These are phyloP conservation scores for Isatis lusitanica DNA, from an alignment of 441 rosid species.

Conservation along the genomic window DNA sequence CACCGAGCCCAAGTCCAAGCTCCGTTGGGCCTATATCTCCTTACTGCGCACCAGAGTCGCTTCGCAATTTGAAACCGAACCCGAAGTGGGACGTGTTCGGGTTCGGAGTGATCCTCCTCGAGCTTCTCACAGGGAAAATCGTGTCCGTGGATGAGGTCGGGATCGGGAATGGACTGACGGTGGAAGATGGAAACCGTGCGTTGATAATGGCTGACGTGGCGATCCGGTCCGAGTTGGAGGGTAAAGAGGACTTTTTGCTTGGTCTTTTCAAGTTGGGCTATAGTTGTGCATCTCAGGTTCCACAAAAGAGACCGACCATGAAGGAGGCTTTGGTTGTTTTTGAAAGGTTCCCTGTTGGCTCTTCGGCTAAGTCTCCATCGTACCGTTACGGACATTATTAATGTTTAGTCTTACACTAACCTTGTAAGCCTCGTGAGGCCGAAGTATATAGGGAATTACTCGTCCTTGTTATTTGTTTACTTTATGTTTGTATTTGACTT, in stretches of 20 bases:
- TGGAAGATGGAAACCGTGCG: constrained; percentile 64
- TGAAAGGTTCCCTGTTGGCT: constrained; percentile 50
- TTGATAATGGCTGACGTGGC: constrained; percentile 64
- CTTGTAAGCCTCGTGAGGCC: neutral
- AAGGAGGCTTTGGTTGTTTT: constrained; percentile 70
- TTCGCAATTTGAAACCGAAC: constrained; percentile 72
- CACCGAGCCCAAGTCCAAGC: constrained; percentile 85
- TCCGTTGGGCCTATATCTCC: constrained; percentile 60
- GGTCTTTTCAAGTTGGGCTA: constrained; percentile 70
- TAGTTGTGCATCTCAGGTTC: constrained; percentile 73
- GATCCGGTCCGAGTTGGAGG: constrained; percentile 69
- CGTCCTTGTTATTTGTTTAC: neutral
- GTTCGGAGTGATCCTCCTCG: constrained; percentile 73
- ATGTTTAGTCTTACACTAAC: constrained; percentile 4
- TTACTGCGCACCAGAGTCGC: constrained; percentile 75
- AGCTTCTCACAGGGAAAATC: constrained; percentile 70
- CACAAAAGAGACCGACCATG: constrained; percentile 85
- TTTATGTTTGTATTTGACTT: neutral
- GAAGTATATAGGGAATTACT: constrained; percentile 16
- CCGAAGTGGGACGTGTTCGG: constrained; percentile 90
- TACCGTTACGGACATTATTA: constrained; percentile 30
- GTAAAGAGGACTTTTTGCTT: constrained; percentile 71
- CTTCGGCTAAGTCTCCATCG: constrained; percentile 37
- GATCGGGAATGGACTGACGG: constrained; percentile 64
- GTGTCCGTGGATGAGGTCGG: constrained; percentile 69